Base-by-base conservation (phyloP, 148 eudicot genomes). In the Persicaria tinctoria region DNA sequence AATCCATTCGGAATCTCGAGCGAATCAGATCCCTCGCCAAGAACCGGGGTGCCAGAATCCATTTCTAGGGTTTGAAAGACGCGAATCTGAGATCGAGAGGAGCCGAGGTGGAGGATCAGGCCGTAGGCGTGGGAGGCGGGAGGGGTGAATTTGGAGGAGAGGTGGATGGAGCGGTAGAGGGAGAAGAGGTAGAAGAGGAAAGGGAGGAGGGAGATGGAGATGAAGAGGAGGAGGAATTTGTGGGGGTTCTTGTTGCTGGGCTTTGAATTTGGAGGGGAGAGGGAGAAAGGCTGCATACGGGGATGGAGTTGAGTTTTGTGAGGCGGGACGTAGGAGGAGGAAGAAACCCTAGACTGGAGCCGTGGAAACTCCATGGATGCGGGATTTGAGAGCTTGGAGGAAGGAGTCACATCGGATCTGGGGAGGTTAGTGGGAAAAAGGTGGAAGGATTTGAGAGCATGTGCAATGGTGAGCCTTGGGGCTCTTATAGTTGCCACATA, bases 281-380 rank as follows among this genome's bases (percentile, higher is more conserved):
- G 70, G 47, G 77, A 68, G 27, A 55, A 47, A n/a, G 80, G 68
- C 18, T 78, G 84, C 84, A 78, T 75, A 16, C 81, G 81, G n/a
- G 87, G 87, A 48, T 76, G 87, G 72, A 82, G 81, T 73, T 85
- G 87, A 44, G 85, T 85, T 64, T 81, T 80, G 81, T 82, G 87
- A 16, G 76, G 81, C 55, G 85, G 87, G 51, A 85, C 80, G 74
- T 71, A 68, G 47, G 81, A 49, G 10, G 80, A 6, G 1, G 74
- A 53, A 10, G 82, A 71, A 59, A 70, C 77, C 70, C 83, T 72
- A 41, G 85, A 73, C 75, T 80, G 85, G 72, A 77, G 60, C 5
- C 72, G 53, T 50, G 84, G 41, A 12, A 77, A 76, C 9, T 83
- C 87, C 87, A 83, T 83, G 63, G 85, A 38, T 13, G 74, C 4